These are phyloP conservation scores for Hortaea werneckii DNA, from an alignment of 2,329 filamentous ascomycete genomes.

Conservation along the genomic window DNA sequence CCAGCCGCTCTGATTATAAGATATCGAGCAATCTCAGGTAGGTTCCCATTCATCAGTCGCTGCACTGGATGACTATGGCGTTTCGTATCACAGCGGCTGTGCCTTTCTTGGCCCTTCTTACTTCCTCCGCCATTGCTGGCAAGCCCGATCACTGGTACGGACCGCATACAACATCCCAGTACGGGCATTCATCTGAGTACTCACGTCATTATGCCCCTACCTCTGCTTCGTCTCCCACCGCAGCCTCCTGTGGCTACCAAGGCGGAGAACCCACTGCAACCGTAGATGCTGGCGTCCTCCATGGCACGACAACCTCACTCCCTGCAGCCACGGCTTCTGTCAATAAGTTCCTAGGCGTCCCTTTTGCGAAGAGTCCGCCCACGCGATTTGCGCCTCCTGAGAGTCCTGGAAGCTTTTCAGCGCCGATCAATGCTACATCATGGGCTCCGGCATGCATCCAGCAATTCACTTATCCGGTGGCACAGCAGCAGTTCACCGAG, in stretches of 20 bases:
- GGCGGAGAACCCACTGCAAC: constrained; percentile 18
- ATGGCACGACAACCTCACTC: constrained; percentile 21
- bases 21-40: too few relatives aligned
- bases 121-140: neutral
- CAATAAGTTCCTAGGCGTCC: constrained; percentile 27
- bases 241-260: constrained; percentile 4
- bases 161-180: neutral
- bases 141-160: neutral
- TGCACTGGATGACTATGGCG: too few relatives aligned
- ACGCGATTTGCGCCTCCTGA: constrained; percentile 22
- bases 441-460: constrained; percentile 25
- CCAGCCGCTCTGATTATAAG: too few relatives aligned
- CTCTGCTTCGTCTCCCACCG: neutral
- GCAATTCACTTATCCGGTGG: constrained; percentile 22
- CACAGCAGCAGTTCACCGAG: constrained; percentile 20
- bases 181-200: neutral
- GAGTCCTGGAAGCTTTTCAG: constrained; percentile 7
- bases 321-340: constrained; percentile 20
- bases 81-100: too few relatives aligned
- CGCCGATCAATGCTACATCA: constrained; percentile 19
- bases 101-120: neutral
- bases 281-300: constrained; percentile 18
- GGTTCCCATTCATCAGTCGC: too few relatives aligned
- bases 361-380: constrained; percentile 25
- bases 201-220: too few relatives aligned